Evolutionary conservation across 352 stramenopile genomes (phyloP).

Genomic region (Pythium pectinolyticum): DNA sequence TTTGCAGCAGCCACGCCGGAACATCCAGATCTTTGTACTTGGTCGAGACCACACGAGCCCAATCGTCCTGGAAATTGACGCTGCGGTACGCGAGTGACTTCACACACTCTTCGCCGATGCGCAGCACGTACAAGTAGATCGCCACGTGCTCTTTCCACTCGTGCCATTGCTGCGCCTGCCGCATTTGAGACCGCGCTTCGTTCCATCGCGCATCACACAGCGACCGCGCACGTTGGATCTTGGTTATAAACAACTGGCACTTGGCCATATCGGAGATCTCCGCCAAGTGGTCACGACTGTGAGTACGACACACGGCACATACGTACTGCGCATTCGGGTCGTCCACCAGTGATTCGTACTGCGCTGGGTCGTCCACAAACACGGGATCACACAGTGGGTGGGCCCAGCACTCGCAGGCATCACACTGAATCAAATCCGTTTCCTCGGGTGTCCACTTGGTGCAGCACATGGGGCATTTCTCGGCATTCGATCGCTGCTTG

Average conservation of each 20-base stretch:
- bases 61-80: slow-evolving; percentile 75
- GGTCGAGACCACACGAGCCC: slow-evolving; percentile 54
- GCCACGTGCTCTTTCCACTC: slow-evolving; percentile 70
- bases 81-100: slow-evolving; percentile 76
- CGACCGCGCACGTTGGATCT: slow-evolving; percentile 67
- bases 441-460: slow-evolving; percentile 71
- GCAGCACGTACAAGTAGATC: slow-evolving; percentile 82
- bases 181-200: slow-evolving; percentile 58
- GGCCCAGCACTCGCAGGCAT: slow-evolving; percentile 83
- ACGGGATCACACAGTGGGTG: slow-evolving; percentile 75
- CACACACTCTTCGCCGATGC: slow-evolving; percentile 82
- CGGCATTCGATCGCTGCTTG: slow-evolving; percentile 55
- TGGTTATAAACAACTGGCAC: slow-evolving; percentile 66
- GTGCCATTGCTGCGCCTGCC: slow-evolving; percentile 64
- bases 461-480: slow-evolving; percentile 79
- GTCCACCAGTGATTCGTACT: slow-evolving; percentile 65
- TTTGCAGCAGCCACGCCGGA: slow-evolving; percentile 69
- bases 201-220: slow-evolving; percentile 68
- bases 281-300: slow-evolving; percentile 54
- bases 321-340: slow-evolving; percentile 74
- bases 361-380: slow-evolving; percentile 54
- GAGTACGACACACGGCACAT: slow-evolving; percentile 63
- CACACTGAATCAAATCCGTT: slow-evolving; percentile 86
- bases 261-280: slow-evolving; percentile 46
- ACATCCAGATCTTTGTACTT: slow-evolving; percentile 32